These are phyloP conservation scores for Ramaria rubella DNA, from an alignment of 768 basidiomycete genomes.

Conservation along the genomic window DNA sequence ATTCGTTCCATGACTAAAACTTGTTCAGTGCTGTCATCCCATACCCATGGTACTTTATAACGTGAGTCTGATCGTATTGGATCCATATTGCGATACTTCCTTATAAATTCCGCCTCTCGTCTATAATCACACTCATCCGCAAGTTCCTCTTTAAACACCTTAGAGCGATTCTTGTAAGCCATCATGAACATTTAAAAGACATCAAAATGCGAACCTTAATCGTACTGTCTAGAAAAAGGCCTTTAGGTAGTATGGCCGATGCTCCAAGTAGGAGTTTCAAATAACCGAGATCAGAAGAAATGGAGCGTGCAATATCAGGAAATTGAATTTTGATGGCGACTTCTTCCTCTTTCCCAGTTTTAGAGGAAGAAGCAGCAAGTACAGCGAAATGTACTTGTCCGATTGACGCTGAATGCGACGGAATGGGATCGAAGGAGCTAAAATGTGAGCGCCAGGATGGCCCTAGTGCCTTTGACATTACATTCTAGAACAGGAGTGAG, in stretches of 20 bases:
- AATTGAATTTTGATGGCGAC: constrained; percentile 90
- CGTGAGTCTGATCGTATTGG: constrained; percentile 51
- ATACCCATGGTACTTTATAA: constrained; percentile 84
- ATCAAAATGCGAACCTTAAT: constrained; percentile 46
- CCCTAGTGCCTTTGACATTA: constrained; percentile 69
- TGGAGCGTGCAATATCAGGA: constrained; percentile 82
- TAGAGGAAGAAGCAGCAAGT: constrained; percentile 45
- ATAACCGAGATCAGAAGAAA: constrained; percentile 82
- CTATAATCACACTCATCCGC: constrained; percentile 89
- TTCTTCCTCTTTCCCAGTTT: constrained; percentile 46
- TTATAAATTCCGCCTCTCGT: constrained; percentile 71
- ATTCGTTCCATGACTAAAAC: constrained; percentile 91
- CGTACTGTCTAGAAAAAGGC: constrained; percentile 85
- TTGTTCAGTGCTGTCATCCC: constrained; percentile 70
- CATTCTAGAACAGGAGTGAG: constrained; percentile 43
- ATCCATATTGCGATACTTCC: constrained; percentile 46
- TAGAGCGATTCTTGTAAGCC: not conserved
- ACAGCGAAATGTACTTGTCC: constrained; percentile 87
- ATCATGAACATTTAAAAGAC: not conserved
- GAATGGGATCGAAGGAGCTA: constrained; percentile 69
- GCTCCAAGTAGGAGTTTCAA: constrained; percentile 76
- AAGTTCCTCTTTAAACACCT: constrained; percentile 87
- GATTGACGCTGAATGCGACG: constrained; percentile 94
- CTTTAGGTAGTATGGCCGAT: constrained; percentile 75
- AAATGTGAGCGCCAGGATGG: constrained; percentile 68